Evolutionary conservation across 352 stramenopile species (phyloP).

Genomic region (Elongisporangium undulatum): DNA sequence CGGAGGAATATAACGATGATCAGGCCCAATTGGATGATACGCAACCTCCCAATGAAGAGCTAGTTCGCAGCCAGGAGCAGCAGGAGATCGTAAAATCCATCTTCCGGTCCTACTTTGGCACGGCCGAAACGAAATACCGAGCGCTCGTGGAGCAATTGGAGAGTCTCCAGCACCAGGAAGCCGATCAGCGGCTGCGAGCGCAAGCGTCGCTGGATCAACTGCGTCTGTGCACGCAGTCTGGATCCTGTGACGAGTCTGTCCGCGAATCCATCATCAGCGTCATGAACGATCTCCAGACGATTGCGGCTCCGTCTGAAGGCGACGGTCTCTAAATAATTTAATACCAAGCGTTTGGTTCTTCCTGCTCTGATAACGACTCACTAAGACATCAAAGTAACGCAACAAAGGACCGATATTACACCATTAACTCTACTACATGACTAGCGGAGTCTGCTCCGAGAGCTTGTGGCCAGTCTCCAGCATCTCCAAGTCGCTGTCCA

Average conservation of each 20-base stretch:
- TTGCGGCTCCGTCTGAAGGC: neutral
- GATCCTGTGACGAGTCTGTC: neutral
- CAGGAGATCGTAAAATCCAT: neutral
- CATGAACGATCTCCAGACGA: neutral
- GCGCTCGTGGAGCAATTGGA: neutral
- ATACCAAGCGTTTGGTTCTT: neutral
- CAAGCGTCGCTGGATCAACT: neutral
- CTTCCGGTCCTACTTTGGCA: neutral
- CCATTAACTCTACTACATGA: neutral
- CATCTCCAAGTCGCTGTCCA: neutral
- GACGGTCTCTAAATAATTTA: neutral
- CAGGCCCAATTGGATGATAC: neutral
- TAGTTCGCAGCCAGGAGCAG: neutral
- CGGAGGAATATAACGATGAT: neutral
- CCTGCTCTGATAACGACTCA: no score
- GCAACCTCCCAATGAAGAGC: neutral
- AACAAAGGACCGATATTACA: neutral
- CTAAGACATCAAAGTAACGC: no score
- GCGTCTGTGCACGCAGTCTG: neutral
- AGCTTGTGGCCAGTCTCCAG: neutral
- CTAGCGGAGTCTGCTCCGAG: neutral
- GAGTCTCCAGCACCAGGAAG: neutral
- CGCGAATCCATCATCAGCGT: neutral
- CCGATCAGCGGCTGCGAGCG: neutral
- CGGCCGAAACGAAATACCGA: neutral